phyloP scores from a whole-genome alignment of 2,329 filamentous ascomycete species.

The Blastomyces emzantsi region DNA sequence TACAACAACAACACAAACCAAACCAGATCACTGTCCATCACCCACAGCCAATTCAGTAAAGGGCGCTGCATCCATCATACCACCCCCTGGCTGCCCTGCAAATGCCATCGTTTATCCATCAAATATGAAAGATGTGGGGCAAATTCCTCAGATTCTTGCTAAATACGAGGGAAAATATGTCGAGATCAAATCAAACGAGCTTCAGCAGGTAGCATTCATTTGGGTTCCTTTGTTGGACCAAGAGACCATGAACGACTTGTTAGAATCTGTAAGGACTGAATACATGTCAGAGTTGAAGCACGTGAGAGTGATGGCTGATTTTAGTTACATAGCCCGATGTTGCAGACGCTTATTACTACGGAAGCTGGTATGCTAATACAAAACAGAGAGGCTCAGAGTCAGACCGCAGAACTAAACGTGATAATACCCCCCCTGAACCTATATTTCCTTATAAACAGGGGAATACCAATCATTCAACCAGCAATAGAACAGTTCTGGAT shows the following conservation, averaged over 20 bases:
- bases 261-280: not conserved
- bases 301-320: not conserved
- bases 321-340: conserved; percentile 3
- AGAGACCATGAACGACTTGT: conserved; percentile 1
- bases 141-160: not conserved
- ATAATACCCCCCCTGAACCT: too few species aligned
- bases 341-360: conserved; percentile 2
- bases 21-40: not conserved
- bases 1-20: conserved; percentile 1
- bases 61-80: not conserved
- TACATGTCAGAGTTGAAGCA: not conserved
- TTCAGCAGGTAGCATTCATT: not conserved
- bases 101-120: conserved; percentile 1
- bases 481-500: not conserved
- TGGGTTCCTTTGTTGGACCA: conserved; percentile 3
- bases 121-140: not conserved
- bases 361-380: not conserved
- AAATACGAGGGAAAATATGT: conserved; percentile 3
- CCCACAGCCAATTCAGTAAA: not conserved
- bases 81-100: not conserved
- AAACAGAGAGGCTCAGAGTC: not conserved
- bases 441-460: not conserved
- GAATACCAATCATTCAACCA: not conserved
- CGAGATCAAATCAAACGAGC: not conserved
- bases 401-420: too few species aligned